Evolutionary conservation across 177 flowering plant genomes (phyloP).

Genomic region (Tripterygium wilfordii): DNA sequence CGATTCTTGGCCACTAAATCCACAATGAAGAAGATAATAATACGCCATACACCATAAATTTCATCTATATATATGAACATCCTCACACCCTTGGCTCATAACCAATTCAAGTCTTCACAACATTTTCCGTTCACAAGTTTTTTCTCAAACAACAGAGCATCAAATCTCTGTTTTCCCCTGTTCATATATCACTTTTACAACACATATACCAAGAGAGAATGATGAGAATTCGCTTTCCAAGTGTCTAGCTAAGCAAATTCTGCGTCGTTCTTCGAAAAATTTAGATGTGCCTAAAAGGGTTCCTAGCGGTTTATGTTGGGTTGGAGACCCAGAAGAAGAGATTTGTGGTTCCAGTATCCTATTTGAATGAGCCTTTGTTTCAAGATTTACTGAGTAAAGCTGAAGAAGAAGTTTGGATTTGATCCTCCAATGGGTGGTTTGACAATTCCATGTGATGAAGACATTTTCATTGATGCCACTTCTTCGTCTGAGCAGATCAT

Average conservation of each 20-base stretch:
- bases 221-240: no score
- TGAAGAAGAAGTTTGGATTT: slow-evolving; percentile 28
- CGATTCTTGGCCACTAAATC: not conserved
- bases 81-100: not conserved
- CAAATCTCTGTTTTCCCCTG: no score
- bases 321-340: slow-evolving; percentile 19
- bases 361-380: slow-evolving; percentile 18
- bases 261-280: not conserved
- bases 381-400: slow-evolving; percentile 21
- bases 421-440: slow-evolving; percentile 24
- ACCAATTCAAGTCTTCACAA: not conserved
- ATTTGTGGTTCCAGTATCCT: slow-evolving; percentile 17
- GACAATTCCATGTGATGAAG: slow-evolving; percentile 20
- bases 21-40: not conserved
- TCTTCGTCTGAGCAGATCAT: slow-evolving; percentile 10
- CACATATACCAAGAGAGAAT: no score
- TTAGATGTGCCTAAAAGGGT: slow-evolving; percentile 16
- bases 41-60: no score
- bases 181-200: no score
- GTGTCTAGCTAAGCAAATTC: not conserved
- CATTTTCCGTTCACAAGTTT: not conserved
- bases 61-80: not conserved
- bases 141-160: no score
- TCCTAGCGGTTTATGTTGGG: slow-evolving; percentile 20
- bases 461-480: slow-evolving; percentile 12